phyloP scores from a whole-genome alignment of 257 asterid genomes.

The Anisodus tanguticus region DNA sequence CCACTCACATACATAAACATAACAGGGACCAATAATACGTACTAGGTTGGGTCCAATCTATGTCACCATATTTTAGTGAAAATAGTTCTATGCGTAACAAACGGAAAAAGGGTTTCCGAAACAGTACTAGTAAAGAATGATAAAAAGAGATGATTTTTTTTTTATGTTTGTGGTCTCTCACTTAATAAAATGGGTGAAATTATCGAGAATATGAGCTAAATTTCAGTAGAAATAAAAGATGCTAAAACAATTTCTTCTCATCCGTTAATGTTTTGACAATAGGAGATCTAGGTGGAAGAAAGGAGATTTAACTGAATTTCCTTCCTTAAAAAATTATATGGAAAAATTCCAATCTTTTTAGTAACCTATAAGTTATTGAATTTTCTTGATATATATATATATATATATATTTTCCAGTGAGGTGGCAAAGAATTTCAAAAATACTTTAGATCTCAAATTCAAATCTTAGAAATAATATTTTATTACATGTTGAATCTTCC shows the following conservation, averaged over 20 bases:
- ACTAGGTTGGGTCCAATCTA: background rate
- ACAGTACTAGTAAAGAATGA: background rate
- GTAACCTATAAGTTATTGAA: background rate
- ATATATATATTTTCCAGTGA: background rate
- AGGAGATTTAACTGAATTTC: too few species aligned
- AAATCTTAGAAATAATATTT: background rate
- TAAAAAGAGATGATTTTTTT: background rate
- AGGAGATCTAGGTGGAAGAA: too few species aligned
- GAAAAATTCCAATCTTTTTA: background rate
- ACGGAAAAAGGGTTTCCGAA: background rate
- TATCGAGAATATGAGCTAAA: background rate
- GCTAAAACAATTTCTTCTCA: background rate
- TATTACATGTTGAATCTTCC: too few species aligned
- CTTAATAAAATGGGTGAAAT: background rate
- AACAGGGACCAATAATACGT: slow-evolving; percentile 1
- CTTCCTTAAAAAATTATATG: too few species aligned
- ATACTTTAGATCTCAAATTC: background rate
- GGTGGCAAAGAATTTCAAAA: background rate
- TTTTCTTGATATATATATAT: background rate
- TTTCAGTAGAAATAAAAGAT: background rate
- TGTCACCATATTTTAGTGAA: background rate
- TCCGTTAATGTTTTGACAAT: background rate
- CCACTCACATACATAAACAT: slow-evolving; percentile 6
- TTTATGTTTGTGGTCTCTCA: background rate
- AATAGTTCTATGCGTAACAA: background rate